Evolutionary conservation across 148 eudicot genomes (phyloP).

Genomic region (Silene conica): DNA sequence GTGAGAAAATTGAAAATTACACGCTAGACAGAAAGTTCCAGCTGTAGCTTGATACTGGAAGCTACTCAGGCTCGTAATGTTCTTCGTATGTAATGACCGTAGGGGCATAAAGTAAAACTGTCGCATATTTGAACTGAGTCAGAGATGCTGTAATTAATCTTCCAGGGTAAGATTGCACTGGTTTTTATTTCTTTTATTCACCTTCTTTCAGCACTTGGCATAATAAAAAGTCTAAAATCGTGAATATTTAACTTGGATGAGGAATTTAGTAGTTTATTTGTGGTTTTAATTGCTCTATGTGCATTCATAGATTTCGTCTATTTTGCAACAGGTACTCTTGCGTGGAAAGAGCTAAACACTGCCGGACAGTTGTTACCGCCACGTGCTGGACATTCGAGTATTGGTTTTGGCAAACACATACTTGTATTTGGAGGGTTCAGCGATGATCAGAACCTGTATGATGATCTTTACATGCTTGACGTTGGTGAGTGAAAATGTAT

Average conservation of each 20-base stretch:
- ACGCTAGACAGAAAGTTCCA: neutral
- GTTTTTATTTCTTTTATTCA: no score
- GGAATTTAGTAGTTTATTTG: neutral
- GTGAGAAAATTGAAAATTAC: neutral
- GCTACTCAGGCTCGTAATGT: neutral
- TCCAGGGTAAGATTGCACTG: no score
- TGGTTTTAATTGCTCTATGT: neutral
- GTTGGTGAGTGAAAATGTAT: conserved; percentile 47
- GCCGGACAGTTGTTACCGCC: conserved; percentile 81
- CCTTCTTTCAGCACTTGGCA: no score
- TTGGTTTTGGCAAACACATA: conserved; percentile 66
- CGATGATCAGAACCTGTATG: conserved; percentile 71
- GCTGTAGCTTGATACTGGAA: neutral
- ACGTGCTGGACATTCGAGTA: conserved; percentile 89
- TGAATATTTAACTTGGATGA: neutral
- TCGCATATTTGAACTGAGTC: no score
- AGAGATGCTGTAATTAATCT: no score
- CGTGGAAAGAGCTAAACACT: conserved; percentile 72
- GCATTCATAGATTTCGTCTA: conserved; percentile 7
- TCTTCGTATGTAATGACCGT: neutral
- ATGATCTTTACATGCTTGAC: conserved; percentile 81
- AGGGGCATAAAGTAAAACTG: no score
- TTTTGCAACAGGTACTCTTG: conserved; percentile 62
- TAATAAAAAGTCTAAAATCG: no score
- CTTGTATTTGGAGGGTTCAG: conserved; percentile 95